A percentile compares a stretch with the other conserved stretches of the same genome.
phyloP scores from a whole-genome alignment of 75 land plant genomes.

The Selaginella moellendorffii region DNA sequence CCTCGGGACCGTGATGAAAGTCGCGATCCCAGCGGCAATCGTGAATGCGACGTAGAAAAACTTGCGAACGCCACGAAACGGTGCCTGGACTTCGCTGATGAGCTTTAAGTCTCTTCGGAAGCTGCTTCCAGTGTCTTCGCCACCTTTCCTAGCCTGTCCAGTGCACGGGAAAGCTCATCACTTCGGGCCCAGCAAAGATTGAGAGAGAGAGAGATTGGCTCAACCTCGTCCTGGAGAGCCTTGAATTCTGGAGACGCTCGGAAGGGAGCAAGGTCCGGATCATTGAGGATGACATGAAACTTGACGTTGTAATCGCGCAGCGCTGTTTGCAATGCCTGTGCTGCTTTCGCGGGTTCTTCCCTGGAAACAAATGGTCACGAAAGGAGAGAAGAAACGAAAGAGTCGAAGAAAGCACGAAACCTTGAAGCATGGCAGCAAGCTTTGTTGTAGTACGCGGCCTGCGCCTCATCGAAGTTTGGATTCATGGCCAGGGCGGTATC shows the following conservation, averaged over 20 bases:
- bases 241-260: conserved; percentile 84
- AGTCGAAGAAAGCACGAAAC: no score
- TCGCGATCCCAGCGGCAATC: conserved; percentile 88
- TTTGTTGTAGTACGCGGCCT: conserved; percentile 89
- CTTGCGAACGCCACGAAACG: conserved; percentile 82
- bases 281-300: conserved; percentile 80
- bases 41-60: conserved; percentile 72
- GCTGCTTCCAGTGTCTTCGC: conserved; percentile 69
- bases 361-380: conserved; percentile 39
- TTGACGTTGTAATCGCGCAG: conserved; percentile 77
- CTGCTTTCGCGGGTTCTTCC: conserved; percentile 69
- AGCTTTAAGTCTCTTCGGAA: conserved; percentile 91
- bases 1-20: conserved; percentile 65
- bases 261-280: conserved; percentile 86
- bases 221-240: conserved; percentile 78
- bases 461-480: conserved; percentile 62
- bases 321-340: conserved; percentile 63
- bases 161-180: neutral
- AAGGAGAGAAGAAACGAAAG: no score
- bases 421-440: conserved; percentile 96
- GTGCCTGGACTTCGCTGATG: conserved; percentile 97
- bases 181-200: no score
- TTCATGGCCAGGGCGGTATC: conserved; percentile 66
- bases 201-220: neutral
- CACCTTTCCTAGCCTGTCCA: conserved; percentile 72